Conservation (phyloP, 2,329 filamentous ascomycete species). For the Aspergillus tubingensis region DNA sequence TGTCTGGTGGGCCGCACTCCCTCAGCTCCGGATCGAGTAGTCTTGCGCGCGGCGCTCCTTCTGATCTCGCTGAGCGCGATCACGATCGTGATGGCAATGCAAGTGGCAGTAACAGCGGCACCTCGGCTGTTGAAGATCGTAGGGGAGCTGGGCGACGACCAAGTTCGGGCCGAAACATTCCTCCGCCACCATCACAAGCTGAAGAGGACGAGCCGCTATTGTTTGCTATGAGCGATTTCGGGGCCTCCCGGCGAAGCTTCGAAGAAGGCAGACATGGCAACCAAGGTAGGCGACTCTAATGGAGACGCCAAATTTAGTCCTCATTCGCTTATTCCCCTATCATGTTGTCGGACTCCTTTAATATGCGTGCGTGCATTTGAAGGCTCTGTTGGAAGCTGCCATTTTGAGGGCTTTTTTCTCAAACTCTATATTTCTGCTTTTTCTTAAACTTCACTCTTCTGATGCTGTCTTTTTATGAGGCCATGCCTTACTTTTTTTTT, state of each 20-base stretch:
- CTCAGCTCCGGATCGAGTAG: conserved; percentile 45
- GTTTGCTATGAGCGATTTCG: conserved; percentile 51
- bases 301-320: conserved; percentile 25
- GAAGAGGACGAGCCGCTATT: conserved; percentile 50
- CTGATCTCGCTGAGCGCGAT: conserved; percentile 39
- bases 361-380: not conserved
- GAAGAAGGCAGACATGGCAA: conserved; percentile 42
- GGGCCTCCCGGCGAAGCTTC: conserved; percentile 44
- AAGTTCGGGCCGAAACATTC: conserved; percentile 34
- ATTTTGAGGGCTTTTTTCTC: not conserved
- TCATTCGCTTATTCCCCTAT: not conserved
- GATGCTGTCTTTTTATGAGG: conserved; percentile 5
- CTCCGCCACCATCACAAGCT: conserved; percentile 32
- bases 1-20: conserved; percentile 40
- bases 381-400: not conserved
- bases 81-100: conserved; percentile 41
- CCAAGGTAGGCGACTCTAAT: conserved; percentile 32
- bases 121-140: conserved; percentile 37
- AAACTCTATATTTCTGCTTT: conserved; percentile 12
- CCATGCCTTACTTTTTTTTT: not conserved
- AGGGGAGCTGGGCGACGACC: conserved; percentile 39
- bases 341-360: not conserved
- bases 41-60: conserved; percentile 39
- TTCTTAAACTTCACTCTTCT: conserved; percentile 6
- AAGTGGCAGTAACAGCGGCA: conserved; percentile 45